Conservation (phyloP, 768 basidiomycete genomes). For the Xerocomellus intermedius region DNA sequence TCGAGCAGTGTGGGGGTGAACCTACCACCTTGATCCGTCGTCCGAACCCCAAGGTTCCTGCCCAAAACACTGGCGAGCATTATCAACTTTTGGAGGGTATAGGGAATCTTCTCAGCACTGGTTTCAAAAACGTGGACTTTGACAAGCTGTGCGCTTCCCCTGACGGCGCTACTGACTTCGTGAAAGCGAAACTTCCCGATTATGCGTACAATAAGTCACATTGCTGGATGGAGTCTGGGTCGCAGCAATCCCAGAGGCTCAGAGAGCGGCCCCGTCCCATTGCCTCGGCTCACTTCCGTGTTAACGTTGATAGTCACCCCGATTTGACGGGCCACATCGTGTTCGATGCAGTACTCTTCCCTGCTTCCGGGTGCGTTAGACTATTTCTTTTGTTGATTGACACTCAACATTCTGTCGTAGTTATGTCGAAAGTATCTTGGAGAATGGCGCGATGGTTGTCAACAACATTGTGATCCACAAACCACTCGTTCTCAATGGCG, state of each 20-base stretch:
- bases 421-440: conserved; percentile 31
- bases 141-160: conserved; percentile 27
- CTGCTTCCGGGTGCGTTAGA: conserved; percentile 43
- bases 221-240: conserved; percentile 28
- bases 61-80: conserved; percentile 35
- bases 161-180: conserved; percentile 18
- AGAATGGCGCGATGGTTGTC: conserved; percentile 33
- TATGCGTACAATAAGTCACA: conserved; percentile 32
- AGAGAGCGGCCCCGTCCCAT: conserved; percentile 34
- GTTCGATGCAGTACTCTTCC: conserved; percentile 45
- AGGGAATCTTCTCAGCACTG: conserved; percentile 29
- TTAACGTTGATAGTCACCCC: conserved; percentile 36
- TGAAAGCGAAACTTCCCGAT: conserved; percentile 27
- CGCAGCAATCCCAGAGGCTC: conserved; percentile 26
- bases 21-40: conserved; percentile 30
- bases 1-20: conserved; percentile 36
- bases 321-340: conserved; percentile 45
- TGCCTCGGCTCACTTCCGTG: conserved; percentile 33
- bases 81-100: conserved; percentile 33
- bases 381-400: background rate
- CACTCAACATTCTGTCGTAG: conserved; percentile 7
- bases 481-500: conserved; percentile 24
- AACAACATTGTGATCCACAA: conserved; percentile 30
- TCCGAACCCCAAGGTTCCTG: conserved; percentile 30
- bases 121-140: conserved; percentile 32